Evolutionary conservation across 192 early-diverging fungal species (phyloP), one percentile per base, ranked within the genome.

Genomic region (Geosiphon pyriformis): DNA sequence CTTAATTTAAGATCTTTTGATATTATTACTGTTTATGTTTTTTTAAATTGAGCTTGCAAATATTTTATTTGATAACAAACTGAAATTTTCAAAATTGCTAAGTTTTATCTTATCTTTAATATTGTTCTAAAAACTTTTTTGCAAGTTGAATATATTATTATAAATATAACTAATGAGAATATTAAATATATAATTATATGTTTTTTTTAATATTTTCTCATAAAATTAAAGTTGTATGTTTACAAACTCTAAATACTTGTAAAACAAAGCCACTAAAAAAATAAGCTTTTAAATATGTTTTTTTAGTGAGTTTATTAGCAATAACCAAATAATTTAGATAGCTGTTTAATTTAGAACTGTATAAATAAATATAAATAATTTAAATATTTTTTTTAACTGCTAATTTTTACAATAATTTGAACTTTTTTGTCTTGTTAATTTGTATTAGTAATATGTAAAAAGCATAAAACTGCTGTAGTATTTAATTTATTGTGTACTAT

Each of bases 241-340:
- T 7, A 54, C 6, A 20, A 54, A 54, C 20, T 54, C 52, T 54
- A 20, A 54, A 54, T 20, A 54, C 26, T 12, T 26, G 20, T 20
- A 6, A 54, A 54, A 54, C 52, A 54, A 54, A 54, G 52, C 52
- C 52, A 26, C 6, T 54, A 54, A 54, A 20, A 54, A 54, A 54
- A 20, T 54, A 20, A 54, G 52, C 52, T 54, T 54, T 26, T 26
- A 20, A 54, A 54, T 12, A 54, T 12, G 8, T 26, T 20, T 54
- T n/a, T 54, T 26, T 20, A 54, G 52, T 20, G 52, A 54, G 6
- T 54, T 12, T 26, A 54, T 54, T 20, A 54, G 26, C 52, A 54
- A 54, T 54, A 20, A 20, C 20, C 8, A 20, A 54, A 54, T 20
- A 20, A 4, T 54, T 54, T 54, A 20, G 52, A 20, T 54, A 54